Conservation (phyloP, 352 stramenopile genomes). For the Phytophthora pluvialis region DNA sequence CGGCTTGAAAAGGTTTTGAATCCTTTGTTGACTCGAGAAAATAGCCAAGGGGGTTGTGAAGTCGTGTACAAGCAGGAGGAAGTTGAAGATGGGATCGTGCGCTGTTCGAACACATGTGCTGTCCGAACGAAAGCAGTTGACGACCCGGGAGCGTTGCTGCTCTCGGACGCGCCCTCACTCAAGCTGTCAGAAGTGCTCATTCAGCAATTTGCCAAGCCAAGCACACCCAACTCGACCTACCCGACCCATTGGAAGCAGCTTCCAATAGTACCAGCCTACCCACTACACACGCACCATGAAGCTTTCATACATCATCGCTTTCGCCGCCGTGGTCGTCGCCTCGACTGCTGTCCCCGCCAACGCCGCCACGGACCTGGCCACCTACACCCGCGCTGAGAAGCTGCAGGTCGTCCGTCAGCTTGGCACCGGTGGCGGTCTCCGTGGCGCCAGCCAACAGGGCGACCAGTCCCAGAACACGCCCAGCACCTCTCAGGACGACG, state of each 20-base stretch:
- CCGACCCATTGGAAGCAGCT: conserved; percentile 1
- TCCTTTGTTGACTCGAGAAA: background rate
- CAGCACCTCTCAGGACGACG: conserved; percentile 10
- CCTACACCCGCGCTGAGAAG: conserved; percentile 13
- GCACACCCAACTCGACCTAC: conserved; percentile 1
- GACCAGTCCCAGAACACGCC: conserved; percentile 16
- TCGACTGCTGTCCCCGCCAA: conserved; percentile 12
- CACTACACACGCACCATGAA: conserved; percentile 15
- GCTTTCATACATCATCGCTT: conserved; percentile 21
- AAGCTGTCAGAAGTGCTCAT: conserved; percentile 10
- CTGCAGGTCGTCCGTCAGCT: conserved; percentile 9
- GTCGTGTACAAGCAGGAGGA: conserved; percentile 9
- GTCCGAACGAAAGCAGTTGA: background rate
- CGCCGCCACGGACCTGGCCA: conserved; percentile 5
- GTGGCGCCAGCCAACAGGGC: conserved; percentile 7
- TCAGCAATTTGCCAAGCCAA: conserved; percentile 17
- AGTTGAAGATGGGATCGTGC: conserved; percentile 11
- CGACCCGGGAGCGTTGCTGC: background rate
- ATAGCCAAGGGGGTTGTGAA: conserved; percentile 1
- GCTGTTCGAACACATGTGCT: conserved; percentile 13
- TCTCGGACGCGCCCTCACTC: background rate
- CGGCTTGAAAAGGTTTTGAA: background rate
- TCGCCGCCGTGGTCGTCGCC: conserved; percentile 18
- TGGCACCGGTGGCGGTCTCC: conserved; percentile 7
- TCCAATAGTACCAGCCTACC: background rate